Conservation (phyloP, 345 rosid genomes). For the Iberis pinnata region DNA sequence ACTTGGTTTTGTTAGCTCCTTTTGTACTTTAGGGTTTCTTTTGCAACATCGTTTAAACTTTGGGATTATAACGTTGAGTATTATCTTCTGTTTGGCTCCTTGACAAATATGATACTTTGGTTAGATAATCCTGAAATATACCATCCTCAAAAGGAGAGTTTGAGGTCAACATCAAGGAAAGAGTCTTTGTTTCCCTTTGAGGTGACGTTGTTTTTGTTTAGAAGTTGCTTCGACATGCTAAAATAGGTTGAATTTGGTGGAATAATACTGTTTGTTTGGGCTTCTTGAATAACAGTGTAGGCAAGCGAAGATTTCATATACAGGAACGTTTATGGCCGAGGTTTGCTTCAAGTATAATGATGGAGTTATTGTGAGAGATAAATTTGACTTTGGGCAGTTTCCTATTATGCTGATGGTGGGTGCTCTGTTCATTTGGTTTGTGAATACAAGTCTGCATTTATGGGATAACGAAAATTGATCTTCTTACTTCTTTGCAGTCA, state of each 20-base stretch:
- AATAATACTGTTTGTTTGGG: slow-evolving; percentile 9
- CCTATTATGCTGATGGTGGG: slow-evolving; percentile 87
- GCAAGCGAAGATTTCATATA: slow-evolving; percentile 75
- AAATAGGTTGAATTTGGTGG: neutral
- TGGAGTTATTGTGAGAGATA: slow-evolving; percentile 46
- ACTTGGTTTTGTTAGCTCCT: neutral
- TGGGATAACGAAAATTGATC: slow-evolving; percentile 6
- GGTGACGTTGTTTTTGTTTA: slow-evolving; percentile 32
- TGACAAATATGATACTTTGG: slow-evolving; percentile 51
- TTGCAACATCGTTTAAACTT: no score
- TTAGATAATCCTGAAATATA: slow-evolving; percentile 49
- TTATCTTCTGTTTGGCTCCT: slow-evolving; percentile 32
- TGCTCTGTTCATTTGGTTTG: slow-evolving; percentile 13
- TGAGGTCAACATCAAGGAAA: slow-evolving; percentile 28
- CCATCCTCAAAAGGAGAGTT: slow-evolving; percentile 56
- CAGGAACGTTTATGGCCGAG: slow-evolving; percentile 56
- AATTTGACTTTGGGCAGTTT: slow-evolving; percentile 57
- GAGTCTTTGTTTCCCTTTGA: slow-evolving; percentile 58
- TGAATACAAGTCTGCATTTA: neutral
- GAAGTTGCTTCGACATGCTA: neutral
- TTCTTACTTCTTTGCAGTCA: slow-evolving; percentile 47
- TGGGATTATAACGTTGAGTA: no score
- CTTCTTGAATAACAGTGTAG: slow-evolving; percentile 52
- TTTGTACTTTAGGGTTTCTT: no score
- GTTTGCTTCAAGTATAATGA: slow-evolving; percentile 49